Base-by-base conservation (phyloP, 2,329 filamentous ascomycete species). In the Trichoderma sp. region DNA sequence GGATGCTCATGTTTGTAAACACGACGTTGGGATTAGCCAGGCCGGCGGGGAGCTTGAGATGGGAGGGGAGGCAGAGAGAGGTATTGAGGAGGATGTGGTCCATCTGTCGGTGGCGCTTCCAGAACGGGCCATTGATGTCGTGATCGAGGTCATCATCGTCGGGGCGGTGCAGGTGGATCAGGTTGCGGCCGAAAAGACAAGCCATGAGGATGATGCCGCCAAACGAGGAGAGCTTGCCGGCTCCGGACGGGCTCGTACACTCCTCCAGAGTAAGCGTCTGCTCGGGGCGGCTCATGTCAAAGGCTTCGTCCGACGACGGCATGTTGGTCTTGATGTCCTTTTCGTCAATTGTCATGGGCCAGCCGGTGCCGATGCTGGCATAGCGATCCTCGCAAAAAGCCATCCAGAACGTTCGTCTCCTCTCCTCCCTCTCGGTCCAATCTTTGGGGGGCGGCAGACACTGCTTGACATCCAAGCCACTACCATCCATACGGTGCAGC, bases 1-100 rank as follows among this genome's bases (percentile, higher is more conserved):
- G 93, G 39, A 99, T 92, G 74, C 91, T 93, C 92, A 99, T 97
- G 72, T 98, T 98, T 65, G 91, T 88, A 75, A 97, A 98, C 5
- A 98, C 88, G 62, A 94, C 88, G 69, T 97, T 98, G 3, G 93
- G 85, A 72, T 93, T 90, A 17, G 82, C 80, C 41, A 97, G 79
- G 0, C 92, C 92, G 17, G 80, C 79, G 0, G 95, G 93, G 39
- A 98, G 81, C 70, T 94, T 92, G 39, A 98, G 83, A 69, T 90
- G 84, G 41, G 86, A 83, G 0, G 95, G 94, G n/a, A 98, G 81
- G 47, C 89, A 90, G 19, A 98, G 84, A 0, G 91, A 89, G 0
- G 91, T 96, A 74, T 95, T 95, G 65, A 96, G 86, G 3, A 99
- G 82, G 66, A 96, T 91, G 71, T 93, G 93, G 75, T 98, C 95